Conservation (phyloP, 164 flowering plant species). For the Tinospora cordifolia region DNA sequence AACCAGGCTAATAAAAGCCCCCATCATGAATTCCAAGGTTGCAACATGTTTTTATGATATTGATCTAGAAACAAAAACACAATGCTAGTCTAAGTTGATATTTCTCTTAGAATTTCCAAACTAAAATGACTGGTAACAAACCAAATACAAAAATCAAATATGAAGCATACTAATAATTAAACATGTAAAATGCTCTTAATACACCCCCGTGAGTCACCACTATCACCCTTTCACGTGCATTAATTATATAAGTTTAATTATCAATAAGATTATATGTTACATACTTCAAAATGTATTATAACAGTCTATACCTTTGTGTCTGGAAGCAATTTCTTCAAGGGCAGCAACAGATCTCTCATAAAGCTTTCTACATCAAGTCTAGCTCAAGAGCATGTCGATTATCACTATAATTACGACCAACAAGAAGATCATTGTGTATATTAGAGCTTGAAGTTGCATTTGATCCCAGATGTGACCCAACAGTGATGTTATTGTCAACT, state of each 20-base stretch:
- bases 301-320: too few species aligned
- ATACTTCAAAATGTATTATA: too few species aligned
- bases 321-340: too few species aligned
- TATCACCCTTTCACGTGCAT: too few species aligned
- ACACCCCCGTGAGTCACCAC: too few species aligned
- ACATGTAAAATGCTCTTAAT: too few species aligned
- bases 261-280: too few species aligned
- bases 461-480: conserved; percentile 7
- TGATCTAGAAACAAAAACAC: conserved; percentile 28
- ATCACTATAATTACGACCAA: neutral
- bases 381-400: neutral
- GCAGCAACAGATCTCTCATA: too few species aligned
- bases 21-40: conserved; percentile 57
- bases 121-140: neutral
- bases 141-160: too few species aligned
- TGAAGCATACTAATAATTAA: too few species aligned
- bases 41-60: conserved; percentile 46
- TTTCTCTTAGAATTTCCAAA: neutral
- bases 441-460: conserved; percentile 4
- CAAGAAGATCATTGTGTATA: conserved; percentile 6
- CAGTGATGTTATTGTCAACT: neutral
- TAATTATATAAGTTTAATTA: too few species aligned
- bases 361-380: conserved; percentile 9
- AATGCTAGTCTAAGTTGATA: neutral
- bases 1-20: conserved; percentile 83